Conservation (phyloP, 345 rosid species). For the Salix koriyanagi region DNA sequence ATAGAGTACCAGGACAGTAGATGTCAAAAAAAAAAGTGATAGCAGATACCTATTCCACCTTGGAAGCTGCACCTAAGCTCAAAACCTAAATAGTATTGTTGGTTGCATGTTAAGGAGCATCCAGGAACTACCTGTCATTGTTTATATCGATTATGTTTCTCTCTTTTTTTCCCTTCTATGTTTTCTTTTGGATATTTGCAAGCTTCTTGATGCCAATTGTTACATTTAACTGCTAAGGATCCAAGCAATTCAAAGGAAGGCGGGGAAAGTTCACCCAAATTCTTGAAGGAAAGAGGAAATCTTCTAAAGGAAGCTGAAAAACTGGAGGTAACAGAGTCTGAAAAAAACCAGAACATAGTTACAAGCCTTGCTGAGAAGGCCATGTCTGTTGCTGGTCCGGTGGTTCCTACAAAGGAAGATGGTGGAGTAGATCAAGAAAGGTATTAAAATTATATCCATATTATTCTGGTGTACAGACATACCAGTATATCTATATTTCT, state of each 20-base stretch:
- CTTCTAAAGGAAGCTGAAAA: slow-evolving; percentile 35
- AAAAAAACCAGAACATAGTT: slow-evolving; percentile 43
- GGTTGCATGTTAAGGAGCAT: background rate
- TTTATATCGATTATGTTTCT: background rate
- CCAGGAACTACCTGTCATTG: background rate
- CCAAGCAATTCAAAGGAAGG: slow-evolving; percentile 22
- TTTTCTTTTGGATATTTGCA: background rate
- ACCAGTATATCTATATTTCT: slow-evolving; percentile 8
- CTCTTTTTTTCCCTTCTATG: background rate
- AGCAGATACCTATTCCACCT: background rate
- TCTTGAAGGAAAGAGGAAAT: slow-evolving; percentile 34
- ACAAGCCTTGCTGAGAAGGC: slow-evolving; percentile 94
- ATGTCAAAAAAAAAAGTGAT: background rate
- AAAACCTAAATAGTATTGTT: background rate
- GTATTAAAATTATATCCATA: slow-evolving; percentile 27
- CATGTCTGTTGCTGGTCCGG: slow-evolving; percentile 89
- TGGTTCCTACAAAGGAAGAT: slow-evolving; percentile 84
- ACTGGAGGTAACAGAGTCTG: slow-evolving; percentile 34
- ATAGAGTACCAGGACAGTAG: background rate
- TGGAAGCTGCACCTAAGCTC: background rate
- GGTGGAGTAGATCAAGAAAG: slow-evolving; percentile 96
- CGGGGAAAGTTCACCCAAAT: slow-evolving; percentile 25
- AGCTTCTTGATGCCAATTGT: slow-evolving; percentile 5
- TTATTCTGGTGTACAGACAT: background rate
- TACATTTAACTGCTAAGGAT: slow-evolving; percentile 29